Evolutionary conservation across 2,329 filamentous ascomycete species (phyloP).

Genomic region (Rhinocladiella mackenziei): DNA sequence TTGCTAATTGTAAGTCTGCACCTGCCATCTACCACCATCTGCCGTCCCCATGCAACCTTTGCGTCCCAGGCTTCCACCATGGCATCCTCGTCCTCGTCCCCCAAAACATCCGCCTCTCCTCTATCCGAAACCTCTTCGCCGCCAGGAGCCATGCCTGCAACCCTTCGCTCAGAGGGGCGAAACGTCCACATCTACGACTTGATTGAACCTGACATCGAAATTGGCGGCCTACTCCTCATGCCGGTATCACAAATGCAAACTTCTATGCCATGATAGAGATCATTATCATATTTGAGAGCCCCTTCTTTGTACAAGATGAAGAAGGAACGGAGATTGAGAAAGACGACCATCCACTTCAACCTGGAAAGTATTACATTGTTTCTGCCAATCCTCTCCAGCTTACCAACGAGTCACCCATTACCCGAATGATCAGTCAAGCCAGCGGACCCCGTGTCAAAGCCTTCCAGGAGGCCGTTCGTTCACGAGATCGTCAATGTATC

Average conservation of each 20-base stretch:
- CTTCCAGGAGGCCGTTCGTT: background rate
- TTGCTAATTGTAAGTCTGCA: too few relatives aligned
- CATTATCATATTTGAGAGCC: slow-evolving; percentile 19
- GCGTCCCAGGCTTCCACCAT: background rate
- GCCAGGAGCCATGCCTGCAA: background rate
- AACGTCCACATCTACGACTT: slow-evolving; percentile 19
- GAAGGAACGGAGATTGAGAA: background rate
- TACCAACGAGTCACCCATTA: background rate
- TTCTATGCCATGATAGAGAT: slow-evolving; percentile 32
- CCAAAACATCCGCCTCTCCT: background rate
- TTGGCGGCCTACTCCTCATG: slow-evolving; percentile 19
- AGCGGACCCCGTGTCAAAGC: background rate
- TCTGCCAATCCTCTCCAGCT: background rate
- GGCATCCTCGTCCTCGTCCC: too few relatives aligned
- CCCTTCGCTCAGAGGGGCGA: slow-evolving; percentile 12
- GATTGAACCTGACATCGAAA: slow-evolving; percentile 7
- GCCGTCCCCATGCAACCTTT: background rate
- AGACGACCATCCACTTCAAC: background rate
- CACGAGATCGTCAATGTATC: background rate
- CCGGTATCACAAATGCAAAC: slow-evolving; percentile 30
- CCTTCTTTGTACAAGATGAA: slow-evolving; percentile 3
- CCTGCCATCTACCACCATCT: too few relatives aligned
- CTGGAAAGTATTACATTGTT: background rate
- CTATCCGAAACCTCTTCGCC: background rate
- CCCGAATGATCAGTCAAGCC: background rate